These are phyloP conservation scores for Stephania yunnanensis DNA, from an alignment of 164 flowering plant genomes.

Conservation along the genomic window DNA sequence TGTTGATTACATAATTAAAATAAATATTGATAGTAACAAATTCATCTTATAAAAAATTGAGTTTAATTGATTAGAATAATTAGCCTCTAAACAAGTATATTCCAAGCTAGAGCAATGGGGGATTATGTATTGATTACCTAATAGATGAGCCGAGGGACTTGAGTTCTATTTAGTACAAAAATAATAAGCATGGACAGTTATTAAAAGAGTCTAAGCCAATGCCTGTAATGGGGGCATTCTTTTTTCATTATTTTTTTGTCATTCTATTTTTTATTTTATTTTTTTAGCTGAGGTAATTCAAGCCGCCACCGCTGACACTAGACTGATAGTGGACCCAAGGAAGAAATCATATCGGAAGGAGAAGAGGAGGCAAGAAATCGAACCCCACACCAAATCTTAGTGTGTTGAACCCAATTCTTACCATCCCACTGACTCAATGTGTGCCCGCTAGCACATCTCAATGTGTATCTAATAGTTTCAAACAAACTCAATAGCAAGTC, in stretches of 20 bases:
- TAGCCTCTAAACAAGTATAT: not conserved
- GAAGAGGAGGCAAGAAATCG: no score
- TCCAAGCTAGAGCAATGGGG: not conserved
- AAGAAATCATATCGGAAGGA: no score
- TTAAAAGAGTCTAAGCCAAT: not conserved
- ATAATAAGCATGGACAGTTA: not conserved
- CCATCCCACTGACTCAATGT: no score
- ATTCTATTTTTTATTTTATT: no score
- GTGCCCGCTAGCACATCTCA: no score
- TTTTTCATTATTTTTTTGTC: not conserved
- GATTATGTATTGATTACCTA: not conserved
- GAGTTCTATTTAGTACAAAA: not conserved
- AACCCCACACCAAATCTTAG: no score
- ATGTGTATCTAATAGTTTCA: no score
- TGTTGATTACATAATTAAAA: not conserved
- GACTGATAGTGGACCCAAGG: no score
- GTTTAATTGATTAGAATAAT: not conserved
- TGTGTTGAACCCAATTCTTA: no score
- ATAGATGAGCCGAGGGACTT: not conserved
- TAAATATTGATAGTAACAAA: not conserved
- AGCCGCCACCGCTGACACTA: no score
- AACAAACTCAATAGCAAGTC: no score
- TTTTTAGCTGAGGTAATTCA: no score
- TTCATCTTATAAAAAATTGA: not conserved
- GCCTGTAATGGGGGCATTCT: not conserved